phyloP scores from a whole-genome alignment of 768 basidiomycete genomes.

The Tricholoma furcatifolium region DNA sequence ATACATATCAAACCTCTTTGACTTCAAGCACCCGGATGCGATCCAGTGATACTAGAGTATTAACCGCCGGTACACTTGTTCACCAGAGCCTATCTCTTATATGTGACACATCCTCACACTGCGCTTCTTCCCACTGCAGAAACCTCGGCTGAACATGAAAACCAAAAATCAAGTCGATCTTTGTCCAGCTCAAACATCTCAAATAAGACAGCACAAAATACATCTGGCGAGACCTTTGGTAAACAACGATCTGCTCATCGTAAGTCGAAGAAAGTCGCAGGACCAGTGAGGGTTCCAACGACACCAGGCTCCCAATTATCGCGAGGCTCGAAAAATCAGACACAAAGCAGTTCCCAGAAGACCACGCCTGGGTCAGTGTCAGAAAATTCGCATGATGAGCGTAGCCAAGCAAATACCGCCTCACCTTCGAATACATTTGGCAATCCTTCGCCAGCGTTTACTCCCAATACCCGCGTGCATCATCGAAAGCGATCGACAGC shows the following conservation, averaged over 20 bases:
- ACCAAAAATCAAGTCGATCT: constrained; percentile 6
- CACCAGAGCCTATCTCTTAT: background rate
- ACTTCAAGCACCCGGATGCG: constrained; percentile 15
- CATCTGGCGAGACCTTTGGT: constrained; percentile 19
- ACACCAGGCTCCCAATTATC: constrained; percentile 10
- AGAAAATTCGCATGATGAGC: constrained; percentile 10
- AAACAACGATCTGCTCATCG: constrained; percentile 6
- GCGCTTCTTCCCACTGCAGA: background rate
- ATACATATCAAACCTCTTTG: constrained; percentile 8
- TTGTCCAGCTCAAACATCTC: constrained; percentile 12
- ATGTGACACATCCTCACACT: background rate
- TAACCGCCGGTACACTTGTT: constrained; percentile 1
- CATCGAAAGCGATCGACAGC: constrained; percentile 22
- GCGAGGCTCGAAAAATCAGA: background rate
- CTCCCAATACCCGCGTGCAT: constrained; percentile 20
- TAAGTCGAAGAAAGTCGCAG: background rate
- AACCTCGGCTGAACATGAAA: constrained; percentile 1
- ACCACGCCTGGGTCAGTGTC: constrained; percentile 15
- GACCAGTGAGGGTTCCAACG: background rate
- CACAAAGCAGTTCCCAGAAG: background rate
- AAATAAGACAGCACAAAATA: constrained; percentile 6
- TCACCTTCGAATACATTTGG: constrained; percentile 35
- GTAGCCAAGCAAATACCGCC: constrained; percentile 15
- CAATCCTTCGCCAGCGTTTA: constrained; percentile 29
- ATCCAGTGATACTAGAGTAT: constrained; percentile 4